Evolutionary conservation across 225 moss, liverwort and hornwort species (phyloP).

Genomic region (Sphagnum contortum): DNA sequence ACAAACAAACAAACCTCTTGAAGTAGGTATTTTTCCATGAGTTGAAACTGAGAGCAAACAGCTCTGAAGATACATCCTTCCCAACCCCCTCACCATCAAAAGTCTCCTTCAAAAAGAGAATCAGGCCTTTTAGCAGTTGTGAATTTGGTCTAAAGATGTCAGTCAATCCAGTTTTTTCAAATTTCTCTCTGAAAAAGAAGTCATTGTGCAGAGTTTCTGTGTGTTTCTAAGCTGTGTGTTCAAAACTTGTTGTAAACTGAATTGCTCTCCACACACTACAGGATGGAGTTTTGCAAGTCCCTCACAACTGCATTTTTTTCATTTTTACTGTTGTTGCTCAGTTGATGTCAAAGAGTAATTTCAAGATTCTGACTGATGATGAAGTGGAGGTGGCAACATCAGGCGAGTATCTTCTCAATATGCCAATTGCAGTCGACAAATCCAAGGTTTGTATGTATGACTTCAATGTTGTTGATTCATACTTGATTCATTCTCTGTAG

Average conservation of each 20-base stretch:
- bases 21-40: not conserved
- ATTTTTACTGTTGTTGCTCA: conserved; percentile 1
- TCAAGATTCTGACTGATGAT: conserved; percentile 49
- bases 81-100: no score
- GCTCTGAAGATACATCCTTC: not conserved
- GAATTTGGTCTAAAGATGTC: no score
- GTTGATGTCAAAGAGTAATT: conserved; percentile 60
- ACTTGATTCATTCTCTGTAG: not conserved
- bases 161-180: no score
- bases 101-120: no score
- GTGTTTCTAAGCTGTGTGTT: not conserved
- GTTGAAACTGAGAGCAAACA: not conserved
- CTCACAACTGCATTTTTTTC: conserved; percentile 2
- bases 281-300: not conserved
- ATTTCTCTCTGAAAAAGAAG: no score
- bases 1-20: not conserved
- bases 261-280: not conserved
- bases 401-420: conserved; percentile 54
- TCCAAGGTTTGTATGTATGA: conserved; percentile 24
- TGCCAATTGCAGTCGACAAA: conserved; percentile 56
- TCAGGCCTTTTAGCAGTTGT: no score
- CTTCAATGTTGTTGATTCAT: not conserved
- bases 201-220: no score
- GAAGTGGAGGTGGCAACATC: conserved; percentile 42
- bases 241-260: not conserved